Conservation (phyloP, 257 asterid genomes). For the Vinca minor region DNA sequence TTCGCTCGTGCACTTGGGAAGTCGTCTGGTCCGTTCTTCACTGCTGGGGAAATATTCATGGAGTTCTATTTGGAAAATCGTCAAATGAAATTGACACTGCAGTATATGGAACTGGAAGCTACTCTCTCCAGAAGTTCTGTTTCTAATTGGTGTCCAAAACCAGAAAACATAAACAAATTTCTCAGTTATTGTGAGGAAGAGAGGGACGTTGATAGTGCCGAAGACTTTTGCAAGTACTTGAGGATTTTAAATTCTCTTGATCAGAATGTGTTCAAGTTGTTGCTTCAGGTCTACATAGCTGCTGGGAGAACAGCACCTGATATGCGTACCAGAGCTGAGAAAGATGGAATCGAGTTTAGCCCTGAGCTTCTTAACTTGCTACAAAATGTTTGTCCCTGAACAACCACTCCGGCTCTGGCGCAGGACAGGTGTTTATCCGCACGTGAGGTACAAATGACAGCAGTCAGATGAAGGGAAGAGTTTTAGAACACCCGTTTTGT, state of each 20-base stretch:
- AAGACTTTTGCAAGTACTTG: constrained; percentile 47
- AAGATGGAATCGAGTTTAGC: constrained; percentile 42
- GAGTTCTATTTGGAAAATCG: constrained; percentile 31
- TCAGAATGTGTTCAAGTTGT: constrained; percentile 24
- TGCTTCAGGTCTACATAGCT: constrained; percentile 42
- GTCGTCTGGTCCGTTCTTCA: constrained; percentile 48
- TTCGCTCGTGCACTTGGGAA: constrained; percentile 28
- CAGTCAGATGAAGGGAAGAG: too few relatives aligned
- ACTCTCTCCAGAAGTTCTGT: constrained; percentile 20
- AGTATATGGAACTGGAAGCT: constrained; percentile 39
- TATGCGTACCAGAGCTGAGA: constrained; percentile 40
- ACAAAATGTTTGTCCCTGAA: constrained; percentile 25
- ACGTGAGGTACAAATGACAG: too few relatives aligned
- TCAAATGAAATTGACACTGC: constrained; percentile 33
- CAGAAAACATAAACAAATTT: constrained; percentile 27
- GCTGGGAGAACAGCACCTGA: constrained; percentile 34
- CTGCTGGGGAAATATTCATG: constrained; percentile 46
- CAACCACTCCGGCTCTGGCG: too few relatives aligned
- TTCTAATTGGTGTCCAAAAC: constrained; percentile 37
- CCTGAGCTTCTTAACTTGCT: constrained; percentile 37
- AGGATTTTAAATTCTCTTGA: constrained; percentile 46
- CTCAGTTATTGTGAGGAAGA: constrained; percentile 31
- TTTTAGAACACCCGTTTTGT: too few relatives aligned
- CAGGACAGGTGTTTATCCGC: too few relatives aligned
- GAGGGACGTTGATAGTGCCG: constrained; percentile 45